A percentile compares a stretch with the other conserved stretches of the same genome.
Conservation (phyloP, 164 flowering plant genomes). For the Nymphaea colorata region DNA sequence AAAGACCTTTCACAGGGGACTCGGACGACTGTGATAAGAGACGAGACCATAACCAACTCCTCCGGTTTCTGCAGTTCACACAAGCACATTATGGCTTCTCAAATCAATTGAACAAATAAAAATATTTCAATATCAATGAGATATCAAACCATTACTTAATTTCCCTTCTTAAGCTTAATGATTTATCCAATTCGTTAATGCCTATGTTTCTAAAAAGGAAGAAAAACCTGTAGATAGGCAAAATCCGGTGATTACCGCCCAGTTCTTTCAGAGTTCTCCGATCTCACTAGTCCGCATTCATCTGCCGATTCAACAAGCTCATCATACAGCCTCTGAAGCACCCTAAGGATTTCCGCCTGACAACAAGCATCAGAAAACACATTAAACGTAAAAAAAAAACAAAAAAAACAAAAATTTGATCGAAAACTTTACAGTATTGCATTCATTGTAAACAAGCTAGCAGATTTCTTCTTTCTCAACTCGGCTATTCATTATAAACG, state of each 20-base stretch:
- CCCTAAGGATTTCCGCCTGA: slow-evolving; percentile 66
- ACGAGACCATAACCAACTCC: slow-evolving; percentile 95
- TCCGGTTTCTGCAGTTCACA: slow-evolving; percentile 32
- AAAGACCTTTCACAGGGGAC: slow-evolving; percentile 85
- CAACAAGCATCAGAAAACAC: slow-evolving; percentile 8
- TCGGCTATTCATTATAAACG: no score
- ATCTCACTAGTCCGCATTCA: slow-evolving; percentile 66
- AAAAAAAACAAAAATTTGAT: not conserved
- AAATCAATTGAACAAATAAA: not conserved
- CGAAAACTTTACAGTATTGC: no score
- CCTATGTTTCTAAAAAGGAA: not conserved
- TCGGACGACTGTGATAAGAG: slow-evolving; percentile 55
- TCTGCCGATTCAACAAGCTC: slow-evolving; percentile 75
- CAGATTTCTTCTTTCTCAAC: no score
- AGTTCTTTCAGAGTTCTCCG: slow-evolving; percentile 50
- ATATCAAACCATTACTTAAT: not conserved
- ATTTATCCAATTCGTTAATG: not conserved
- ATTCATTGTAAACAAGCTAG: not conserved
- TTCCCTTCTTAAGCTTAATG: not conserved
- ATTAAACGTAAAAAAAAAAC: not conserved
- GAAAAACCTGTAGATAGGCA: not conserved
- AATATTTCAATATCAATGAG: not conserved
- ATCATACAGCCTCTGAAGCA: slow-evolving; percentile 87
- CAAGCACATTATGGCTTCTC: slow-evolving; percentile 4
- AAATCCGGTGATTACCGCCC: slow-evolving; percentile 37